Conservation (phyloP, 2,329 filamentous ascomycete genomes). For the Myriosclerotinia curreyana region DNA sequence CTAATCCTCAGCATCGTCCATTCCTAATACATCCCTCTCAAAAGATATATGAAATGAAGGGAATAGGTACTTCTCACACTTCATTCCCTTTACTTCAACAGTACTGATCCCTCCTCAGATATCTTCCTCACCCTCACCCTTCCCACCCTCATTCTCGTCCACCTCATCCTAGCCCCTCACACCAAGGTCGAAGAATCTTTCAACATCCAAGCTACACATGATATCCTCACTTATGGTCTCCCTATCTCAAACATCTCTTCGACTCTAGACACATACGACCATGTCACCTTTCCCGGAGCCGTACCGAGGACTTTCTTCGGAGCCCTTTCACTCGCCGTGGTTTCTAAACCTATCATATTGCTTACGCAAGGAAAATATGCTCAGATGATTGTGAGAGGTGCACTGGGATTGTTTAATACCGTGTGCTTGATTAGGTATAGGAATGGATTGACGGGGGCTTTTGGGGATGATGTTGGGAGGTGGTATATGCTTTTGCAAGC, state of each 20-base stretch:
- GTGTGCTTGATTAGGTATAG: constrained; percentile 64
- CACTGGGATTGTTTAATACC: constrained; percentile 76
- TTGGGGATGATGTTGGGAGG: constrained; percentile 63
- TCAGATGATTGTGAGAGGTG: constrained; percentile 65
- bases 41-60: constrained; percentile 31
- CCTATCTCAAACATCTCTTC: constrained; percentile 54
- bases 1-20: neutral
- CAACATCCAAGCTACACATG: constrained; percentile 91
- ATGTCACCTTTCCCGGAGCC: constrained; percentile 83
- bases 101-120: constrained; percentile 41
- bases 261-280: constrained; percentile 72
- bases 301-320: constrained; percentile 91
- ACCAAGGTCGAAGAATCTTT: constrained; percentile 99
- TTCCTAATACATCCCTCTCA: neutral
- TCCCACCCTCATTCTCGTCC: constrained; percentile 61
- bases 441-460: constrained; percentile 59
- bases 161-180: constrained; percentile 75
- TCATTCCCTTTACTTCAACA: neutral
- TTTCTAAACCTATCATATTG: constrained; percentile 64
- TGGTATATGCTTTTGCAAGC: constrained; percentile 81
- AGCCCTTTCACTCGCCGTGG: constrained; percentile 68
- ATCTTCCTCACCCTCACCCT: constrained; percentile 53
- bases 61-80: constrained; percentile 28
- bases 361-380: constrained; percentile 55
- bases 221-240: constrained; percentile 78